phyloP scores from a whole-genome alignment of 768 basidiomycete species.

The Suillus hirtellus region DNA sequence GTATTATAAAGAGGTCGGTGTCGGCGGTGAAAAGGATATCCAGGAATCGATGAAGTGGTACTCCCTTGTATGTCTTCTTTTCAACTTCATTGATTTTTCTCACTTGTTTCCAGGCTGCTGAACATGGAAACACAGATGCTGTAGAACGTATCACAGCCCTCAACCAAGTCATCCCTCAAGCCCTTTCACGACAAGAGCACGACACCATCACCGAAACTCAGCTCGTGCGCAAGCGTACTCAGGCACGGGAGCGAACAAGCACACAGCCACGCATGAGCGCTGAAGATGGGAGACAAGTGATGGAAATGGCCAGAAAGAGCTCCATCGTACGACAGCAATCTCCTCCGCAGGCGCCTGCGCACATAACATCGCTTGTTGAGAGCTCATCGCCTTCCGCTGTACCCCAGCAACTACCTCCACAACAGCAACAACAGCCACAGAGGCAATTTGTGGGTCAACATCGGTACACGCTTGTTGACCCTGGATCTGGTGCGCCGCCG shows the following conservation, averaged over 20 bases:
- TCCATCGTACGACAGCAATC: constrained; percentile 35
- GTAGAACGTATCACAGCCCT: constrained; percentile 70
- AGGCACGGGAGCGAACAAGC: constrained; percentile 61
- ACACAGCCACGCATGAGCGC: constrained; percentile 24
- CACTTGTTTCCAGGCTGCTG: constrained; percentile 52
- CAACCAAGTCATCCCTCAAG: constrained; percentile 55
- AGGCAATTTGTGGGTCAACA: constrained; percentile 39
- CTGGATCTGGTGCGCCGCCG: constrained; percentile 28
- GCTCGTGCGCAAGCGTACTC: constrained; percentile 81
- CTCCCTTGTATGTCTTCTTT: constrained; percentile 43
- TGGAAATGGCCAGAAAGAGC: constrained; percentile 57
- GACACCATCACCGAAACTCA: constrained; percentile 74
- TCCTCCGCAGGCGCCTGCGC: constrained; percentile 6
- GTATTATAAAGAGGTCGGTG: constrained; percentile 92
- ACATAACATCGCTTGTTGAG: constrained; percentile 20
- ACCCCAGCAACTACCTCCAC: constrained; percentile 10
- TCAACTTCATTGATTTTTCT: constrained; percentile 6
- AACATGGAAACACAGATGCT: constrained; percentile 83
- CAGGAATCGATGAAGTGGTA: constrained; percentile 80
- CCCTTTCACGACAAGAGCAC: constrained; percentile 79
- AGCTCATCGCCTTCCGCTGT: constrained; percentile 7
- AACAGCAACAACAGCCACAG: constrained; percentile 2
- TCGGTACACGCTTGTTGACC: constrained; percentile 51
- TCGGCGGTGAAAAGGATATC: constrained; percentile 69
- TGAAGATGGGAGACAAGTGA: constrained; percentile 44